Base-by-base conservation (phyloP, 2,329 filamentous ascomycete species). In the Diplodia intermedia region DNA sequence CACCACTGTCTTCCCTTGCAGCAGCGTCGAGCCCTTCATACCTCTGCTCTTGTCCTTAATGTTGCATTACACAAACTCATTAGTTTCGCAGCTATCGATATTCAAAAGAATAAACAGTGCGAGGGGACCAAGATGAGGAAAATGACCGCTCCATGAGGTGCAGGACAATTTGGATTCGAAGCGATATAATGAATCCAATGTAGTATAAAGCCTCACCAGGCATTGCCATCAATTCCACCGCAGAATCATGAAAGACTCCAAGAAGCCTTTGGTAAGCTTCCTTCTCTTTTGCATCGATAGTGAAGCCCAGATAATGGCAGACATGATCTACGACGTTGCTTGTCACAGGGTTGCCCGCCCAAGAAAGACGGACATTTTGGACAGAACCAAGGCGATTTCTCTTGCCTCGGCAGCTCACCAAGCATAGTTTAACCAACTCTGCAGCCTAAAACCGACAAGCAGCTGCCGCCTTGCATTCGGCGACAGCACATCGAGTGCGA, bases 161-260 rank as follows among this genome's bases (percentile, higher is more conserved):
- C 40, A 43, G 5, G 18, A 8, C 0, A n/a, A 43, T 15, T 9
- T 18, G 8, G 6, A 6, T 8, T 33, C 8, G 31, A 38, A 9
- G 8, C 18, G 18, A 47, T 5, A 15, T 2, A 3, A n/a, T 47
- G 43, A n/a, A 8, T 7, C 1, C 43, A 47, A 14, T 9, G 43
- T 20, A 47, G 43, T 47, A 15, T 43, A 52, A 36, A 36, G 33
- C 9, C 67, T 62, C 33, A 75, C 73, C 73, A 69, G 72, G 71
- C 75, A 79, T 75, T 5, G 72, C 72, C 78, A 80, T 79, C 18
- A 81, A 47, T 20, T 78, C 74, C 56, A 77, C 75, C 15, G 76
- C 77, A 23, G 76, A 73, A 69, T 81, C 79, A 65, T 80, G 79
- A 53, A 80, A 79, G 0, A 78, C 78, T 3, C 79, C 79, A 8